Conservation (phyloP, 768 basidiomycete species). For the Russula foetens region DNA sequence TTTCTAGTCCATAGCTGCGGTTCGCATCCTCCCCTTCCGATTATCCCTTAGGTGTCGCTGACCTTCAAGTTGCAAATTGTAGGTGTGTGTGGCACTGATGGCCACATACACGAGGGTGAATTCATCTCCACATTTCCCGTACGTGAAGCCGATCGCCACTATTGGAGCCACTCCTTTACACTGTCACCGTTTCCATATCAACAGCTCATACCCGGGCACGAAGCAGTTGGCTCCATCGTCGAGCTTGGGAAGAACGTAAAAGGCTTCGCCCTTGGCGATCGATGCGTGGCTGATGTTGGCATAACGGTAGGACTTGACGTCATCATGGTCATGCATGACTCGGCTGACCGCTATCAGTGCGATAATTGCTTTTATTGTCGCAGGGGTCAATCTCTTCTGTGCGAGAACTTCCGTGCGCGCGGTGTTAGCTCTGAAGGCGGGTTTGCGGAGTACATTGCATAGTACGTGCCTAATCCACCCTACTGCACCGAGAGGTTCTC, state of each 20-base stretch:
- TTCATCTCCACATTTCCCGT: slow-evolving; percentile 68
- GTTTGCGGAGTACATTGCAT: slow-evolving; percentile 83
- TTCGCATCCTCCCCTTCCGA: background rate
- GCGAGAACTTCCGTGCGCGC: slow-evolving; percentile 75
- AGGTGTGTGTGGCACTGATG: slow-evolving; percentile 68
- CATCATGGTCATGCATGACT: background rate
- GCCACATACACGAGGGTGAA: slow-evolving; percentile 53
- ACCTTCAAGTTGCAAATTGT: background rate
- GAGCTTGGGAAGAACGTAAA: slow-evolving; percentile 75
- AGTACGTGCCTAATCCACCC: slow-evolving; percentile 38
- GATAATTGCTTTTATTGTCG: slow-evolving; percentile 83
- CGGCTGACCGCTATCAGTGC: slow-evolving; percentile 40
- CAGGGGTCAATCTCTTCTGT: slow-evolving; percentile 71
- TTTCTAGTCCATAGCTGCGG: slow-evolving; percentile 25
- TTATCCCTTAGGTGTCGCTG: background rate
- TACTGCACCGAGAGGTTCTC: background rate
- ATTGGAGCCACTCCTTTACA: background rate
- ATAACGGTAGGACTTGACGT: slow-evolving; percentile 43
- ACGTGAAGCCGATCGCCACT: slow-evolving; percentile 19
- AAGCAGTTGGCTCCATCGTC: slow-evolving; percentile 64
- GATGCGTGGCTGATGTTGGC: slow-evolving; percentile 77
- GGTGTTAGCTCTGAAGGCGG: slow-evolving; percentile 80
- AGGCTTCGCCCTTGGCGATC: slow-evolving; percentile 69
- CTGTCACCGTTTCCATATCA: background rate
- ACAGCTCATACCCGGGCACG: slow-evolving; percentile 67